A percentile compares a stretch with the other conserved stretches of the same genome.
Evolutionary conservation across 2,329 filamentous ascomycete genomes (phyloP).

Genomic region (Lojkania enalia): DNA sequence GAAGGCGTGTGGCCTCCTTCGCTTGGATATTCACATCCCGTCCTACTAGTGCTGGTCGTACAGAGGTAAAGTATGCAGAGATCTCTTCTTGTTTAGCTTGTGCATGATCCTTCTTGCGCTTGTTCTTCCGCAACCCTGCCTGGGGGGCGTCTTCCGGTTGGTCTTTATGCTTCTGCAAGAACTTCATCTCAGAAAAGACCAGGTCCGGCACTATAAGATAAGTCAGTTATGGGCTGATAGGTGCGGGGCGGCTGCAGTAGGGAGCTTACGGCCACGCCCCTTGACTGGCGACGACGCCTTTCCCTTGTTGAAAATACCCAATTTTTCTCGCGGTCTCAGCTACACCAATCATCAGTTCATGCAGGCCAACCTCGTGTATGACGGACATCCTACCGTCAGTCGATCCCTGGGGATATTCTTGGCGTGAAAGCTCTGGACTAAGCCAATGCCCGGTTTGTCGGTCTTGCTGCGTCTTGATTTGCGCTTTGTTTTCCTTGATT

Average conservation of each 20-base stretch:
- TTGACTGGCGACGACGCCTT: slow-evolving; percentile 50
- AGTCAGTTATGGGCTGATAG: slow-evolving; percentile 23
- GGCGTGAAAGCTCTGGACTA: slow-evolving; percentile 50
- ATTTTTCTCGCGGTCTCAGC: slow-evolving; percentile 48
- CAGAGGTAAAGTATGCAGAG: slow-evolving; percentile 50
- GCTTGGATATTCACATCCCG: slow-evolving; percentile 25
- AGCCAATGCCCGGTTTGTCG: slow-evolving; percentile 40
- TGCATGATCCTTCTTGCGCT: slow-evolving; percentile 35
- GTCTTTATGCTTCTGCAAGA: slow-evolving; percentile 46
- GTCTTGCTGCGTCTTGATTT: slow-evolving; percentile 43
- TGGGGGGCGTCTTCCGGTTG: slow-evolving; percentile 28
- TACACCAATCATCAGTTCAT: slow-evolving; percentile 37
- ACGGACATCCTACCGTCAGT: slow-evolving; percentile 48
- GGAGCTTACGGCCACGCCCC: slow-evolving; percentile 47
- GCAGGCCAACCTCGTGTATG: slow-evolving; percentile 11
- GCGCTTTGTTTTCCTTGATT: slow-evolving; percentile 38
- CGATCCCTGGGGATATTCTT: slow-evolving; percentile 51
- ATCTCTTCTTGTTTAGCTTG: slow-evolving; percentile 47
- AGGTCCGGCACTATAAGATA: slow-evolving; percentile 52
- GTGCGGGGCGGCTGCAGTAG: slow-evolving; percentile 13
- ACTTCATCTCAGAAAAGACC: slow-evolving; percentile 56
- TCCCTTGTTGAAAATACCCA: slow-evolving; percentile 55
- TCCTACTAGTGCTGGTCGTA: slow-evolving; percentile 29
- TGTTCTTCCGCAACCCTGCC: slow-evolving; percentile 30
- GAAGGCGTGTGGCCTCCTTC: slow-evolving; percentile 8